Percentiles rank a stretch among this genome's conserved stretches.
Conservation (phyloP, 768 basidiomycete genomes). For the Cystobasidium onofrii region DNA sequence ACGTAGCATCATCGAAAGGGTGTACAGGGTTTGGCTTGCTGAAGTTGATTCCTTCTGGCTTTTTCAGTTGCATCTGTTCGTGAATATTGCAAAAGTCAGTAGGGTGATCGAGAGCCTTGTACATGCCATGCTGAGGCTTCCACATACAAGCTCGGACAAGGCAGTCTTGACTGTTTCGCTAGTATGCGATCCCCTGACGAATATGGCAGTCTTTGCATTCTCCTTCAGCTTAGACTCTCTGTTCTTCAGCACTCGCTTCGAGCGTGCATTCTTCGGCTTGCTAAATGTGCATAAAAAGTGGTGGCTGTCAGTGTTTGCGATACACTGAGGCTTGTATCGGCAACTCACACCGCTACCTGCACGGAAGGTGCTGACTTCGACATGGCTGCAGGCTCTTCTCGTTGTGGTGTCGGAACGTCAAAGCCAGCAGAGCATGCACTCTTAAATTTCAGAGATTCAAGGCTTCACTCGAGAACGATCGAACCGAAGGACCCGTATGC, state of each 20-base stretch:
- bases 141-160: slow-evolving; percentile 79
- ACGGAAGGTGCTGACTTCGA: background rate
- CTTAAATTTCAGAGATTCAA: background rate
- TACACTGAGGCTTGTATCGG: background rate
- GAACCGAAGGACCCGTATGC: background rate
- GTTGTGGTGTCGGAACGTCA: background rate
- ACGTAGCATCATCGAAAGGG: slow-evolving; percentile 76
- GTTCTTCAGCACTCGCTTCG: slow-evolving; percentile 78
- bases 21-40: slow-evolving; percentile 83
- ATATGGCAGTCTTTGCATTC: slow-evolving; percentile 70
- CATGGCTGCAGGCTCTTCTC: background rate
- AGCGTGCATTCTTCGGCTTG: slow-evolving; percentile 92
- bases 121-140: background rate
- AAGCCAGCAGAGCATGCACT: background rate
- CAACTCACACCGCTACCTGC: slow-evolving; percentile 25
- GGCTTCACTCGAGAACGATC: background rate
- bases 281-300: slow-evolving; percentile 44
- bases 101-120: background rate
- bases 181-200: slow-evolving; percentile 78
- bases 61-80: slow-evolving; percentile 80
- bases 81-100: background rate
- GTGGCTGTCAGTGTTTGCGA: background rate
- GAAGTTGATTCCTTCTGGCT: slow-evolving; percentile 81
- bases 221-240: slow-evolving; percentile 80
- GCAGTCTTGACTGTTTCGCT: slow-evolving; percentile 69